Conservation (phyloP, 2,329 filamentous ascomycete species). For the Rutstroemia sp. region DNA sequence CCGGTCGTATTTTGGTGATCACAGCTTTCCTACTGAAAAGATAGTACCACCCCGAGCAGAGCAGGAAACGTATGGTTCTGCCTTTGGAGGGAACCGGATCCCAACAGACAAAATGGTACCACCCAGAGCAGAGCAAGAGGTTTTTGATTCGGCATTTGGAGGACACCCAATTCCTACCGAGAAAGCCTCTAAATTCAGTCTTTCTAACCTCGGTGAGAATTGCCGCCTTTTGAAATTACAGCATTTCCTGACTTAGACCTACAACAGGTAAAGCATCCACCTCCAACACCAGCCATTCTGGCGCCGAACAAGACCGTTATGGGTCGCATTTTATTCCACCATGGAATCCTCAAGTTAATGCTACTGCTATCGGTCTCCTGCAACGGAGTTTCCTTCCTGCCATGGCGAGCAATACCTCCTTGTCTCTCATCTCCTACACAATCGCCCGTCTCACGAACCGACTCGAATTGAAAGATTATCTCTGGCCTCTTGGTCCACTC, state of each 20-base stretch:
- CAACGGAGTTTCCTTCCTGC: conserved; percentile 12
- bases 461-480: conserved; percentile 10
- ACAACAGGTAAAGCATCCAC: conserved; percentile 3
- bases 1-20: not conserved
- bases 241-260: not conserved
- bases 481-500: conserved; percentile 12
- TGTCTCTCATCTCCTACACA: conserved; percentile 9
- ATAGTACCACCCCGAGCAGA: not conserved
- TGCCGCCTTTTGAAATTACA: not conserved
- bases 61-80: not conserved
- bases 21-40: not conserved
- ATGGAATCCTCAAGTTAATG: conserved; percentile 6
- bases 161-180: not conserved
- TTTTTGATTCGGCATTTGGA: conserved; percentile 2
- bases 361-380: conserved; percentile 8
- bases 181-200: not conserved
- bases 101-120: not conserved
- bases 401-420: conserved; percentile 8
- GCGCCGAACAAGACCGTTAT: not conserved
- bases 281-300: not conserved
- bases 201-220: not conserved
- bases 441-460: conserved; percentile 9
- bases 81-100: not conserved
- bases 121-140: conserved; percentile 6
- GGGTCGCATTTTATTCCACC: conserved; percentile 1